phyloP scores from a whole-genome alignment of 192 early-diverging fungal species.

The Dissophora ornata region DNA sequence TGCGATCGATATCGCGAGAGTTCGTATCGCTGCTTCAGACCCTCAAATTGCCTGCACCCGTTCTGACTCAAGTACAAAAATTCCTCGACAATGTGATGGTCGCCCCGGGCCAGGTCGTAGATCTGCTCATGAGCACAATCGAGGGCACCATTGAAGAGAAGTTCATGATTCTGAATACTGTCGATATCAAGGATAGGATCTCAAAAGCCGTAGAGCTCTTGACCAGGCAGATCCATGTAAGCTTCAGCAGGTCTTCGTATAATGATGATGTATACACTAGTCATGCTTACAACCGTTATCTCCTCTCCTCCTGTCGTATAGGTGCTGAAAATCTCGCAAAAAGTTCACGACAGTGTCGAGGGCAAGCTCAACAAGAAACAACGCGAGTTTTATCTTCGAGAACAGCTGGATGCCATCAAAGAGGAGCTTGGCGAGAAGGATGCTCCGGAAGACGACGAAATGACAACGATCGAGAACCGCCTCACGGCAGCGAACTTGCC shows the following conservation, averaged over 20 bases:
- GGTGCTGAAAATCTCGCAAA: slow-evolving; percentile 82
- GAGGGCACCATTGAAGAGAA: slow-evolving; percentile 79
- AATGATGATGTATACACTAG: neutral
- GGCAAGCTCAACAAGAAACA: slow-evolving; percentile 83
- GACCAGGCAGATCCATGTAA: slow-evolving; percentile 77
- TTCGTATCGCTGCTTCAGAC: slow-evolving; percentile 67
- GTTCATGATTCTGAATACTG: slow-evolving; percentile 68
- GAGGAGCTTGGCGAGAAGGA: slow-evolving; percentile 81
- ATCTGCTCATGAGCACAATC: slow-evolving; percentile 78
- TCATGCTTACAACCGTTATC: neutral
- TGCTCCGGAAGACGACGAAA: slow-evolving; percentile 72
- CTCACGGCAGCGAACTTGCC: slow-evolving; percentile 67
- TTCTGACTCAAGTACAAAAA: slow-evolving; percentile 71
- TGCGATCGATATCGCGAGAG: slow-evolving; percentile 62
- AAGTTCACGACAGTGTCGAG: slow-evolving; percentile 77
- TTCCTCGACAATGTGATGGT: slow-evolving; percentile 67
- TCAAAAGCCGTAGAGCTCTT: slow-evolving; percentile 66
- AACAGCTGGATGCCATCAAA: slow-evolving; percentile 87
- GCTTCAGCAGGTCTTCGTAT: too few species aligned
- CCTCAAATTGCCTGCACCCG: slow-evolving; percentile 73
- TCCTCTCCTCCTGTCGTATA: slow-evolving; percentile 24
- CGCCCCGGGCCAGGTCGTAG: slow-evolving; percentile 67
- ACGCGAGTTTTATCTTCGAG: slow-evolving; percentile 79
- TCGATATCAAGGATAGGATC: slow-evolving; percentile 69
- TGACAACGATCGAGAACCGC: slow-evolving; percentile 66